These are phyloP conservation scores for Neopestalotiopsis clavispora DNA, from an alignment of 2,329 filamentous ascomycete genomes.

Conservation along the genomic window DNA sequence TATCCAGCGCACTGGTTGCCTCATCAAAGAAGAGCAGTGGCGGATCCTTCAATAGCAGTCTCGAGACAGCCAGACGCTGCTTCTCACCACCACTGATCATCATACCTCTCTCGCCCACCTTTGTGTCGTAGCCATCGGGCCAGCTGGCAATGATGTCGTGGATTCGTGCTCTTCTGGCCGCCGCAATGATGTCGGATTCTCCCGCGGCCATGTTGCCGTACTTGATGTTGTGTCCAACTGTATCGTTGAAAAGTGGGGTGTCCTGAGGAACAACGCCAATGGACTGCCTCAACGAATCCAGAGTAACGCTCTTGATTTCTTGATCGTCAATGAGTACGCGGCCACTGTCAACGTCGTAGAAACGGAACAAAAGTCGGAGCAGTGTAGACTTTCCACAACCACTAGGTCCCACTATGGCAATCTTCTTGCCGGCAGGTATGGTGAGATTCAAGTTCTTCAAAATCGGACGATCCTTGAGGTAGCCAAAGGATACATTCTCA, in stretches of 20 bases:
- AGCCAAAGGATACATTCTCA: slow-evolving; percentile 94
- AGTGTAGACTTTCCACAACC: slow-evolving; percentile 97
- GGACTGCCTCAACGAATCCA: slow-evolving; percentile 81
- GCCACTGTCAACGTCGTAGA: slow-evolving; percentile 86
- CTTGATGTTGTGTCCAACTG: slow-evolving; percentile 92
- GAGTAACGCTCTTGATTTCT: slow-evolving; percentile 80
- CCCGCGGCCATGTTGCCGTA: slow-evolving; percentile 85
- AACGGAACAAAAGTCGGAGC: slow-evolving; percentile 88
- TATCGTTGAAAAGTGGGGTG: slow-evolving; percentile 96
- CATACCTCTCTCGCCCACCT: slow-evolving; percentile 90
- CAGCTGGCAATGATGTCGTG: slow-evolving; percentile 81
- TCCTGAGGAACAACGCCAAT: slow-evolving; percentile 98
- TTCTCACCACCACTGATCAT: slow-evolving; percentile 98
- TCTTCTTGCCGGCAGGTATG: slow-evolving; percentile 94
- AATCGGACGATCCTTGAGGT: slow-evolving; percentile 85
- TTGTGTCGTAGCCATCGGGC: slow-evolving; percentile 87
- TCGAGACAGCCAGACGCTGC: slow-evolving; percentile 83
- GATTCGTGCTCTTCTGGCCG: slow-evolving; percentile 82
- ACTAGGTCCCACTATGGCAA: slow-evolving; percentile 92
- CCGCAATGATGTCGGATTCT: slow-evolving; percentile 73
- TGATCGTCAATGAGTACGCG: slow-evolving; percentile 92
- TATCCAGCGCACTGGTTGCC: slow-evolving; percentile 90
- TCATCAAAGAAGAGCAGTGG: slow-evolving; percentile 94
- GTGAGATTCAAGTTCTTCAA: slow-evolving; percentile 83
- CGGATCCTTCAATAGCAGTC: slow-evolving; percentile 86